Conservation (phyloP, 371 early-diverging fungal genomes). For the Mucor indicus region DNA sequence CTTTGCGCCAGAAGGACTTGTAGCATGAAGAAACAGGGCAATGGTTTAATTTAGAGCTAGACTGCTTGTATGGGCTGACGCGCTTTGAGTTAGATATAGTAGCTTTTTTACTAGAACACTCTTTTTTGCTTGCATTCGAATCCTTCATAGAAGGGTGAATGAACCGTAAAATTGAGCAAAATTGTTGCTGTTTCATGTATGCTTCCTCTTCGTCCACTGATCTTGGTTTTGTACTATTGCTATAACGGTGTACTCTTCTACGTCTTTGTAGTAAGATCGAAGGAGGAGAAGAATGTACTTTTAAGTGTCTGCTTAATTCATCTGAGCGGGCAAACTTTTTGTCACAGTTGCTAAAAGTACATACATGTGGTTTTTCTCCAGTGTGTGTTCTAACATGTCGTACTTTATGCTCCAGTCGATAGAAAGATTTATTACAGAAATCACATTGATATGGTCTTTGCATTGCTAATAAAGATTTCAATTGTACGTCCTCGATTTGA, state of each 20-base stretch:
- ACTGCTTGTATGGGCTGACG: conserved; percentile 27
- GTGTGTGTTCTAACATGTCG: conserved; percentile 89
- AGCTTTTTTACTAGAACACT: background rate
- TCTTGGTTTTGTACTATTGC: conserved; percentile 3
- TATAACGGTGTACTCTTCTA: conserved; percentile 14
- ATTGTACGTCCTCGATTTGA: no score
- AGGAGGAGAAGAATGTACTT: conserved; percentile 54
- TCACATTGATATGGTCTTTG: conserved; percentile 67
- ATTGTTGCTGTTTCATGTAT: conserved; percentile 44
- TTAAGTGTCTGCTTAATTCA: conserved; percentile 78
- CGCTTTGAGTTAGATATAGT: background rate
- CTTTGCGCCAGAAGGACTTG: conserved; percentile 47
- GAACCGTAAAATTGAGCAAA: conserved; percentile 44
- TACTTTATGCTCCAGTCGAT: conserved; percentile 72
- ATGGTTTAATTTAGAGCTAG: conserved; percentile 30
- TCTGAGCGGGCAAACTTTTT: conserved; percentile 86
- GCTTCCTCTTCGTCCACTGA: conserved; percentile 39
- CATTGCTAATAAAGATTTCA: background rate
- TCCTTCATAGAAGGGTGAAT: conserved; percentile 11
- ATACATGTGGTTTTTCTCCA: conserved; percentile 83
- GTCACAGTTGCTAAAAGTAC: conserved; percentile 68
- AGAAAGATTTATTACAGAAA: conserved; percentile 71
- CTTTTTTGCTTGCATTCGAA: background rate
- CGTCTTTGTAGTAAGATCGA: conserved; percentile 16
- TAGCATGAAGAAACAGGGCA: conserved; percentile 38